These are phyloP conservation scores for Botrytis byssoidea DNA, from an alignment of 2,329 filamentous ascomycete genomes.

Conservation along the genomic window DNA sequence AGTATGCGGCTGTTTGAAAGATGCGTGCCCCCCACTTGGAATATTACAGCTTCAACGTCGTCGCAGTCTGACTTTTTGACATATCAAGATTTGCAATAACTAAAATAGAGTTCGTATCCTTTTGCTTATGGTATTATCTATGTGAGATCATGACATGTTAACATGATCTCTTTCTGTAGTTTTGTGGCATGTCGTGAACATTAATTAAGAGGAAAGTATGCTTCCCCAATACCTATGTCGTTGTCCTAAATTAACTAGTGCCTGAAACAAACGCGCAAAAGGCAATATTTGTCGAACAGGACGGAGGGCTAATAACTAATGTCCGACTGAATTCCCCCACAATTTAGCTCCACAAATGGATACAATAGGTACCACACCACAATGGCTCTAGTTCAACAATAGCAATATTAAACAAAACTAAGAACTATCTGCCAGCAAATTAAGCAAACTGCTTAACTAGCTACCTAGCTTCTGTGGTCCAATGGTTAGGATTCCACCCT, in stretches of 20 bases:
- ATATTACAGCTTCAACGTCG: background rate
- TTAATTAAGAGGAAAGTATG: background rate
- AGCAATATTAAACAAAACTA: accelerated
- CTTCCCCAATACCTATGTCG: background rate
- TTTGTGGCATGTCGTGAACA: background rate
- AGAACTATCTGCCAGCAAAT: accelerated
- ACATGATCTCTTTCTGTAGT: background rate
- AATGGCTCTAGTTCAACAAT: background rate
- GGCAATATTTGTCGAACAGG: background rate
- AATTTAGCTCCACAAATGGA: background rate
- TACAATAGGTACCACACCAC: background rate
- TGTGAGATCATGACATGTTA: background rate
- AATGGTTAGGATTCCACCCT: constrained; percentile 1
- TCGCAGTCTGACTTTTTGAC: background rate
- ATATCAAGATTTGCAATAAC: background rate
- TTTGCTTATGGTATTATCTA: accelerated
- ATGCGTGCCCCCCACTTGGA: background rate
- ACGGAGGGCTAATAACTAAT: background rate
- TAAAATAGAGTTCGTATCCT: background rate
- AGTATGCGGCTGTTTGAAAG: background rate
- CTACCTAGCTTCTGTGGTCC: background rate
- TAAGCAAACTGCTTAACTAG: background rate
- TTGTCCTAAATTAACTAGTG: background rate
- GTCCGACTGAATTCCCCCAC: background rate
- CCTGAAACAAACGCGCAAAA: background rate